phyloP scores from a whole-genome alignment of 495 filamentous ascomycete genomes.

The Penicillium taxi region DNA sequence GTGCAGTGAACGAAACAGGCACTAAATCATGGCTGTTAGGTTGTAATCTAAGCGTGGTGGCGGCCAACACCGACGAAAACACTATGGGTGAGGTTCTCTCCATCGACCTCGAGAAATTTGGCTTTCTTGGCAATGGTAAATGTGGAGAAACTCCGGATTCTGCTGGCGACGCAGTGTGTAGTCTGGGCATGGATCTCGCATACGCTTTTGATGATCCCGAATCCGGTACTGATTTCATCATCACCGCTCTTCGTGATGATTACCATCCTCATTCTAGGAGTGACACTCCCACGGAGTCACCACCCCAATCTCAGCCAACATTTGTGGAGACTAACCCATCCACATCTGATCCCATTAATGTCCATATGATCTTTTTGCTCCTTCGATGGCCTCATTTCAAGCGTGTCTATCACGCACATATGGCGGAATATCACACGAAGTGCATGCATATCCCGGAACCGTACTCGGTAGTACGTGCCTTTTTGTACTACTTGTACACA shows the following conservation, averaged over 20 bases:
- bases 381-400: slow-evolving; percentile 95
- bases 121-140: slow-evolving; percentile 73
- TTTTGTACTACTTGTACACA: slow-evolving; percentile 93
- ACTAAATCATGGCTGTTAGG: slow-evolving; percentile 97
- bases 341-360: slow-evolving; percentile 82
- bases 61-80: slow-evolving; percentile 59
- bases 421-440: slow-evolving; percentile 93
- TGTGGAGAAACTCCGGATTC: slow-evolving; percentile 51
- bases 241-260: slow-evolving; percentile 71
- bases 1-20: slow-evolving; percentile 82
- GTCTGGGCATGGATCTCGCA: slow-evolving; percentile 74
- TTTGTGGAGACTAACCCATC: slow-evolving; percentile 55
- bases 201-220: slow-evolving; percentile 82
- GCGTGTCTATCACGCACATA: slow-evolving; percentile 80
- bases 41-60: slow-evolving; percentile 61
- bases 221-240: slow-evolving; percentile 70
- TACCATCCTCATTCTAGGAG: slow-evolving; percentile 44
- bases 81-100: slow-evolving; percentile 89
- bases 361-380: slow-evolving; percentile 83
- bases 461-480: slow-evolving; percentile 87
- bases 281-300: slow-evolving; percentile 28
- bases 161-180: slow-evolving; percentile 40
- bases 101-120: slow-evolving; percentile 79
- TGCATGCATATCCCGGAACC: slow-evolving; percentile 97
- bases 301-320: slow-evolving; percentile 39